Evolutionary conservation across 2,329 filamentous ascomycete genomes (phyloP).

Genomic region (Hymenoscyphus albidus): DNA sequence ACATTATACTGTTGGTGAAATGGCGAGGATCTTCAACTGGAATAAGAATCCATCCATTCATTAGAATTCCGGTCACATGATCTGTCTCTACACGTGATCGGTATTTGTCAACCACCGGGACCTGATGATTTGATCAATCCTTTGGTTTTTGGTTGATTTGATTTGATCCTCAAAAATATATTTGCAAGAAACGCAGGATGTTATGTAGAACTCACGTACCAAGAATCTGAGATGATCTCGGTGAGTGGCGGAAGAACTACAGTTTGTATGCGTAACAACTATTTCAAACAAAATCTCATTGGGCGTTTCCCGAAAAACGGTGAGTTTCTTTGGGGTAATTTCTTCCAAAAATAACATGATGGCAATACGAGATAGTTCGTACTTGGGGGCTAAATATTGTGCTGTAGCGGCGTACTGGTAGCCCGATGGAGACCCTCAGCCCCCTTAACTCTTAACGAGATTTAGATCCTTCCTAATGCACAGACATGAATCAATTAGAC

Average conservation of each 20-base stretch:
- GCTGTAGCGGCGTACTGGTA: background rate
- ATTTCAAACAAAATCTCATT: too few species aligned
- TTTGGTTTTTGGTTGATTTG: too few species aligned
- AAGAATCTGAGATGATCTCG: background rate
- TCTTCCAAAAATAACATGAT: background rate
- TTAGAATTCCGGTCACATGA: too few species aligned
- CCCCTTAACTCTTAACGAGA: background rate
- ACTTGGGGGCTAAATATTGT: background rate
- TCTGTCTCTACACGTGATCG: too few species aligned
- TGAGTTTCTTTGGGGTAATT: background rate
- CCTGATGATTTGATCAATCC: too few species aligned
- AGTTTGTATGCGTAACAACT: too few species aligned
- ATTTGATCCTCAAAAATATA: background rate
- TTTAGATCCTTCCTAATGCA: background rate
- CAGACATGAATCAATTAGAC: background rate
- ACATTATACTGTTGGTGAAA: too few species aligned
- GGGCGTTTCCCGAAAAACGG: too few species aligned
- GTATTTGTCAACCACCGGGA: too few species aligned
- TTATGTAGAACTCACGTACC: background rate
- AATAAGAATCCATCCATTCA: too few species aligned
- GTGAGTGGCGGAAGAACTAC: background rate
- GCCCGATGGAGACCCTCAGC: background rate
- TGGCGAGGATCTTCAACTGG: too few species aligned
- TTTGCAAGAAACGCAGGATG: background rate
- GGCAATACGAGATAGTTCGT: background rate